Conservation (phyloP, 108 stramenopile species). For the Nitzschia inconspicua region DNA sequence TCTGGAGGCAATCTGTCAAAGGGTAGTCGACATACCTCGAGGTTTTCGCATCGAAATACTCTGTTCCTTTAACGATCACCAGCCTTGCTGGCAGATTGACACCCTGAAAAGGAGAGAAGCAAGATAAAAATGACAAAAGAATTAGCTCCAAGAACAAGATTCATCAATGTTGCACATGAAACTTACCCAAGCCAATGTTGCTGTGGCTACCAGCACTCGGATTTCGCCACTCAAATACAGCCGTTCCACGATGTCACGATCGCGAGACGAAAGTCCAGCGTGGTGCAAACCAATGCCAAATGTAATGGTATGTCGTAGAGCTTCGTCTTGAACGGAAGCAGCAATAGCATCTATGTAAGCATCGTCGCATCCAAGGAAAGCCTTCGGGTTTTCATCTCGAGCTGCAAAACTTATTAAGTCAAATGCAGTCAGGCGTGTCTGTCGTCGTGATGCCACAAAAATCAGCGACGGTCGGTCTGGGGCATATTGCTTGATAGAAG, state of each 20-base stretch:
- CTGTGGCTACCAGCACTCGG: constrained; percentile 91
- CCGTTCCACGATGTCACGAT: constrained; percentile 88
- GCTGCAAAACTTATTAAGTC: constrained; percentile 88
- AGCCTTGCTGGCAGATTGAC: constrained; percentile 91
- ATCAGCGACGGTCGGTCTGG: constrained; percentile 92
- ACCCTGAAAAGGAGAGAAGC: constrained; percentile 86
- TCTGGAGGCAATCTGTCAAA: constrained; percentile 98
- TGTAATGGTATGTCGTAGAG: constrained; percentile 88
- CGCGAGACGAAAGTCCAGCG: constrained; percentile 75
- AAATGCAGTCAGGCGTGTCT: constrained; percentile 96
- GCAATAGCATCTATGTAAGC: constrained; percentile 70
- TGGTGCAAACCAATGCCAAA: constrained; percentile 99
- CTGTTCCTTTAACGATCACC: constrained; percentile 91
- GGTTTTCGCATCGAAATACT: constrained; percentile 96
- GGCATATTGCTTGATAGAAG: constrained; percentile 92
- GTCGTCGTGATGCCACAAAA: constrained; percentile 90
- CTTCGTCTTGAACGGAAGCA: constrained; percentile 72
- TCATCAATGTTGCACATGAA: neutral
- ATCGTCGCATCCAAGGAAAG: constrained; percentile 76
- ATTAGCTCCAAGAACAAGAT: neutral
- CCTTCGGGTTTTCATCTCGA: constrained; percentile 69
- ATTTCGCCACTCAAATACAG: constrained; percentile 90
- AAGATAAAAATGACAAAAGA: constrained; percentile 46
- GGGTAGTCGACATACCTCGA: constrained; percentile 97
- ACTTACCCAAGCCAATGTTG: constrained; percentile 37